phyloP scores from a whole-genome alignment of 1,284 basidiomycete species.

The Ganoderma leucocontextum region DNA sequence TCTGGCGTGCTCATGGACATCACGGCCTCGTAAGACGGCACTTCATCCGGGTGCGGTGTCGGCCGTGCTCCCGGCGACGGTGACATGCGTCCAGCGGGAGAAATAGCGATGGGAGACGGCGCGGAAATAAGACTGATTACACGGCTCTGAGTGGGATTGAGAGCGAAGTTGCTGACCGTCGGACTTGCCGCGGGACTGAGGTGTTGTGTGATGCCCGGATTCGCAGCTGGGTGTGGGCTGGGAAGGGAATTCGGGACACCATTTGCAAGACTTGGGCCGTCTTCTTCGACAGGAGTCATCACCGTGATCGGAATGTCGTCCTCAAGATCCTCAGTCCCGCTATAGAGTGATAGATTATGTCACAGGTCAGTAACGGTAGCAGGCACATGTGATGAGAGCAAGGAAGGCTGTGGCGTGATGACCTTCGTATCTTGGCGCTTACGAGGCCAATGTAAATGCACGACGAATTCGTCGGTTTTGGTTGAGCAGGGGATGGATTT shows the following conservation, averaged over 20 bases:
- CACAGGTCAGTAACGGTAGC: conserved; percentile 7
- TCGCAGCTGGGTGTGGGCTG: background rate
- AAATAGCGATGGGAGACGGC: conserved; percentile 13
- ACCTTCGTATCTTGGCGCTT: background rate
- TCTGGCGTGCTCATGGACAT: conserved; percentile 30
- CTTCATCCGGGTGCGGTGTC: conserved; percentile 20
- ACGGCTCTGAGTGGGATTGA: background rate
- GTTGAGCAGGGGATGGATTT: background rate
- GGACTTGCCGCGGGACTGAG: background rate
- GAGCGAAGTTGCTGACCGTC: background rate
- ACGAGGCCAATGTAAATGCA: background rate
- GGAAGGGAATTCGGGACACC: background rate
- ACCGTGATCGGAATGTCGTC: conserved; percentile 30
- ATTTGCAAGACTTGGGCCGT: conserved; percentile 14
- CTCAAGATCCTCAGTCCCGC: conserved; percentile 29
- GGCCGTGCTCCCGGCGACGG: conserved; percentile 5
- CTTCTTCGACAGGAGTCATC: conserved; percentile 30
- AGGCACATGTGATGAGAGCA: background rate
- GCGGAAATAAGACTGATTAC: conserved; percentile 2
- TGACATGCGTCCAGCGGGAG: background rate
- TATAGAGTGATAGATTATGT: conserved; percentile 9
- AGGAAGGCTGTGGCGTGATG: background rate
- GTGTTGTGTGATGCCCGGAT: background rate
- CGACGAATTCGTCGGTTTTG: background rate
- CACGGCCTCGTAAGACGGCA: conserved; percentile 30